These are phyloP conservation scores for Malus sieversii DNA, from an alignment of 306 rosid genomes.

Conservation along the genomic window DNA sequence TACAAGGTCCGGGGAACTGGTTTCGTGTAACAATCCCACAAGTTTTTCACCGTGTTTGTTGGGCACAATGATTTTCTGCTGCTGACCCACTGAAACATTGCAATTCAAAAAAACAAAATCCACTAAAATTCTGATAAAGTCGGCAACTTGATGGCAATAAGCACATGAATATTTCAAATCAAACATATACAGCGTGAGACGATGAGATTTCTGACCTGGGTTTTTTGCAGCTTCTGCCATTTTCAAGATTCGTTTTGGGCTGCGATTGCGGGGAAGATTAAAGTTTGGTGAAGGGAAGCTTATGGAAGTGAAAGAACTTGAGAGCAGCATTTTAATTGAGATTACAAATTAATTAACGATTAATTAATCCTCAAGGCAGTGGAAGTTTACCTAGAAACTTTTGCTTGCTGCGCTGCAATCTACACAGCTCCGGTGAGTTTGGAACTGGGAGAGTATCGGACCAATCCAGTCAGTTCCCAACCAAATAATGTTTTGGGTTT, in stretches of 20 bases:
- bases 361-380: not conserved
- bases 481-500: not conserved
- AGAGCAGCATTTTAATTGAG: not conserved
- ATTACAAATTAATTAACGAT: not conserved
- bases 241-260: constrained; percentile 17
- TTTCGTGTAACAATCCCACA: constrained; percentile 67
- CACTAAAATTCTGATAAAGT: not conserved
- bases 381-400: not conserved
- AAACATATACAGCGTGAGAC: not conserved
- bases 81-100: constrained; percentile 30
- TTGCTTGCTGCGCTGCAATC: not conserved
- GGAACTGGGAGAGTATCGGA: not conserved
- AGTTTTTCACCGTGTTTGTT: constrained; percentile 56
- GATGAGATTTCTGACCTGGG: constrained; percentile 24
- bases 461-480: not conserved
- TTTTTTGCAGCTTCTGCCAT: constrained; percentile 49
- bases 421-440: not conserved
- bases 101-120: not conserved
- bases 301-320: constrained; percentile 9
- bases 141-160: not conserved
- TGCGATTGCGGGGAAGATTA: constrained; percentile 6
- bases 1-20: constrained; percentile 52
- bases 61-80: constrained; percentile 38
- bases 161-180: not conserved
- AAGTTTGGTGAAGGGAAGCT: not conserved